Evolutionary conservation across 192 early-diverging fungal genomes (phyloP), one percentile per base, ranked within the genome.

Genomic region (Lobosporangium transversale): DNA sequence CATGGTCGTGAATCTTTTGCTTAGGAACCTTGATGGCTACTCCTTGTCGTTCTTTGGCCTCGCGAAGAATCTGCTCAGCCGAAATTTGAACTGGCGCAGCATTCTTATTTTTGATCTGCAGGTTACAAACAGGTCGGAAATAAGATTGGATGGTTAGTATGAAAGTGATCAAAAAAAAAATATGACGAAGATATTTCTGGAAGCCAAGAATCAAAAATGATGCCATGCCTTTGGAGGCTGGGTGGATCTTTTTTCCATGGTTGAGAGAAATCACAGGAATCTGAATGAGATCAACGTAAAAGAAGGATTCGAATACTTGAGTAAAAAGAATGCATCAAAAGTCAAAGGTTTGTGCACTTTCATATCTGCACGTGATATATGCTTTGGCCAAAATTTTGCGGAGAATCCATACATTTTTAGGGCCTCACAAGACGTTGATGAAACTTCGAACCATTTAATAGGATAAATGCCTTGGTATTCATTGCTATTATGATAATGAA

Each of bases 21-120:
- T 93, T 84, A 11, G 95, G 86, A 53, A 90, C 81, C 56, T 82
- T 78, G 67, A 87, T 81, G 35, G 87, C 83, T 8, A 84, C 58
- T 76, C 93, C 88, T 61, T 88, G 79, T 36, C 92, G 89, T 57
- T 95, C 94, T 65, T 94, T 91, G 14, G 95, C 93, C 76, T 99
- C 98, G 36, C 95, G 89, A 27, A 99, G 89, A 49, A 99, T 93
- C 83, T 99, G 98, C 84, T 99, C 98, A 15, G 98, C 98, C 23
- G 97, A 98, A 80, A 99, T 99, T 80, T 99, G 98, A 18, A 98
- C 87, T 8, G 92, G 88, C n/a, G 96, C 95, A 2, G 98, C 91
- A 81, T 92, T 97, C 86, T 99, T 99, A 85, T 99, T 98, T 80
- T 97, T 97, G 79, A 98, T 95, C 92, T 89, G 48, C 32, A 51